These are phyloP conservation scores for Xenosphaeropsis pyriputrescens DNA, from an alignment of 2,329 filamentous ascomycete species.

Conservation along the genomic window DNA sequence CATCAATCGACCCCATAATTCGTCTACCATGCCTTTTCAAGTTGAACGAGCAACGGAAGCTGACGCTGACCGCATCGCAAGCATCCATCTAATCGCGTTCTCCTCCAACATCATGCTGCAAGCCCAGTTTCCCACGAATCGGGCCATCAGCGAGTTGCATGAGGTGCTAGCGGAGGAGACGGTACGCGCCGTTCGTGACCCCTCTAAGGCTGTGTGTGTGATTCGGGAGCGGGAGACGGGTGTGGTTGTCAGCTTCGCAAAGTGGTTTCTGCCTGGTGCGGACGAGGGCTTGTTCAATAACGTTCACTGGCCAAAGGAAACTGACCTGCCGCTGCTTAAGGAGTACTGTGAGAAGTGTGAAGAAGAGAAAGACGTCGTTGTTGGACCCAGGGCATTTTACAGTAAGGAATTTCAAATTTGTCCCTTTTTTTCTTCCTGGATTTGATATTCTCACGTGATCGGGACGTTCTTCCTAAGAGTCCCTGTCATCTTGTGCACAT, in stretches of 20 bases:
- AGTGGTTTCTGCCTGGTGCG: constrained; percentile 12
- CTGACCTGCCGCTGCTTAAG: constrained; percentile 7
- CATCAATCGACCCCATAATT: no score
- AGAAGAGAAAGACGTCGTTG: constrained; percentile 7
- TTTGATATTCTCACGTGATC: no score
- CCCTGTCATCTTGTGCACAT: no score
- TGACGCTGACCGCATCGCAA: constrained; percentile 11
- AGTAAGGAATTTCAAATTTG: constrained; percentile 7
- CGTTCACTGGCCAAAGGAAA: constrained; percentile 8
- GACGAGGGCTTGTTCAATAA: background rate
- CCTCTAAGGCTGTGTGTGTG: constrained; percentile 9
- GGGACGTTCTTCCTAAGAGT: no score
- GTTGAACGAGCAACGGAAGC: constrained; percentile 3
- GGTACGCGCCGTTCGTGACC: constrained; percentile 3
- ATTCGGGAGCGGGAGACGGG: constrained; percentile 8
- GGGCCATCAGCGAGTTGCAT: constrained; percentile 6
- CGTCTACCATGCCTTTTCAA: no score
- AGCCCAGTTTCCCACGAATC: constrained; percentile 12
- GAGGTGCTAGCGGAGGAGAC: constrained; percentile 8
- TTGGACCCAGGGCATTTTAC: constrained; percentile 7
- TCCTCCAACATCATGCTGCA: constrained; percentile 10
- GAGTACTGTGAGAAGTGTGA: constrained; percentile 9
- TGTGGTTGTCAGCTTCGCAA: constrained; percentile 13
- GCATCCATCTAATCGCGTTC: constrained; percentile 16
- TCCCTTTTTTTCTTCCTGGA: background rate